Percentiles rank a stretch among this genome's conserved stretches.
Conservation (phyloP, 106 monocot genomes). For the Chionographis japonica region DNA sequence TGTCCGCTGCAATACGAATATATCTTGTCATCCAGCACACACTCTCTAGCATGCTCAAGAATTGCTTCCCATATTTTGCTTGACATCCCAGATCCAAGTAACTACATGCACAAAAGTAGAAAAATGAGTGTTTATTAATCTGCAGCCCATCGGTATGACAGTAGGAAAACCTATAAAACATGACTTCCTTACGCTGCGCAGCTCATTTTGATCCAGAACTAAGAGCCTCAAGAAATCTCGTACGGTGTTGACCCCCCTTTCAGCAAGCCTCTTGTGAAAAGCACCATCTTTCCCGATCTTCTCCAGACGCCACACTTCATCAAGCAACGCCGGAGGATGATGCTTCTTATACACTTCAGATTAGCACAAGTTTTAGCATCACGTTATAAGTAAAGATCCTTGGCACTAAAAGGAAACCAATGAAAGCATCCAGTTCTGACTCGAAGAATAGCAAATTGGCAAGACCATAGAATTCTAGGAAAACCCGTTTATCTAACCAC, state of each 20-base stretch:
- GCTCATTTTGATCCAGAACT: slow-evolving; percentile 38
- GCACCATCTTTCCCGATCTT: slow-evolving; percentile 92
- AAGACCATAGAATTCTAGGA: too few relatives aligned
- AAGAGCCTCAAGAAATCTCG: slow-evolving; percentile 60
- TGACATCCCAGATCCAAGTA: slow-evolving; percentile 81
- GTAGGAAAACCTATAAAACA: neutral
- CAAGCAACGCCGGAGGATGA: slow-evolving; percentile 68
- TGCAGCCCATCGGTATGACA: neutral
- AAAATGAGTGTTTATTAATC: neutral
- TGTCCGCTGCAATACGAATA: slow-evolving; percentile 40
- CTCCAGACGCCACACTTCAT: slow-evolving; percentile 92
- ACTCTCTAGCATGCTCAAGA: slow-evolving; percentile 68
- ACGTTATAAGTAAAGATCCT: too few relatives aligned
- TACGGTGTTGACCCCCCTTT: slow-evolving; percentile 54
- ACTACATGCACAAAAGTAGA: slow-evolving; percentile 26
- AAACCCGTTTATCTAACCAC: too few relatives aligned
- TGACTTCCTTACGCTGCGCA: slow-evolving; percentile 57
- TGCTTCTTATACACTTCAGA: slow-evolving; percentile 84
- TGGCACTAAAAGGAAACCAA: too few relatives aligned
- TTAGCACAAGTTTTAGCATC: neutral
- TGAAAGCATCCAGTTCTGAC: too few relatives aligned
- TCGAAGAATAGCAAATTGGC: too few relatives aligned
- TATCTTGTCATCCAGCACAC: slow-evolving; percentile 33
- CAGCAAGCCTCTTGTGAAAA: slow-evolving; percentile 73
- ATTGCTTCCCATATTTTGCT: slow-evolving; percentile 86